Evolutionary conservation across 805 yeast species (phyloP), one percentile per base, ranked within the genome.

Genomic region (Ogataea paraovalis): DNA sequence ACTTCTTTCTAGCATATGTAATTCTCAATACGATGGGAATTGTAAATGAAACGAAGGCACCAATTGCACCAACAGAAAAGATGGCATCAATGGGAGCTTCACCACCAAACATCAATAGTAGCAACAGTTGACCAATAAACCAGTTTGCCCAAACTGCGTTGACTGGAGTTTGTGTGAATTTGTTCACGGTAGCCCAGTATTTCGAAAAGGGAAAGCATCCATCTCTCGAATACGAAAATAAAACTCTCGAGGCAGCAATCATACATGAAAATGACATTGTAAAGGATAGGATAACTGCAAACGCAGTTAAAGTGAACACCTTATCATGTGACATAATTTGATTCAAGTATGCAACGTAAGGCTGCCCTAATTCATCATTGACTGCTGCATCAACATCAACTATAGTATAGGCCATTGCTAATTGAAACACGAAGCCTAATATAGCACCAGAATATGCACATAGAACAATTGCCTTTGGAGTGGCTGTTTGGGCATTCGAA

Each of bases 41-140:
- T 23, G 78, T 72, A 66, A 82, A 83, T 3, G 87, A 81, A 50
- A 82, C 72, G 58, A 82, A 80, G 0, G 84, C 79, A 6, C 85
- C 76, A 58, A 83, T 81, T 42, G 86, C 87, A 28, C 87, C 86
- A 40, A 83, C 86, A 2, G 86, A 80, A 67, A 83, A 83, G 49
- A 80, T 80, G 42, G 88, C 88, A 22, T 77, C 82, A 55, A 82
- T 79, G 42, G 87, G 83, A 8, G 76, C 69, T 45, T 73, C 79
- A 30, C 85, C 85, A 23, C 83, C 83, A 61, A 82, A 82, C 64
- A 81, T 73, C 50, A 82, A 71, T 49, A 80, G 69, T 51, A 81
- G 67, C 21, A 80, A 66, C 32, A 80, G 69, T 57, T 80, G 78
- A 32, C 84, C 83, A 40, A 80, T 55, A 33, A 73, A 53, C 56